These are phyloP conservation scores for Trebouxia sp. DNA, from an alignment of 139 green algal genomes.

Conservation along the genomic window DNA sequence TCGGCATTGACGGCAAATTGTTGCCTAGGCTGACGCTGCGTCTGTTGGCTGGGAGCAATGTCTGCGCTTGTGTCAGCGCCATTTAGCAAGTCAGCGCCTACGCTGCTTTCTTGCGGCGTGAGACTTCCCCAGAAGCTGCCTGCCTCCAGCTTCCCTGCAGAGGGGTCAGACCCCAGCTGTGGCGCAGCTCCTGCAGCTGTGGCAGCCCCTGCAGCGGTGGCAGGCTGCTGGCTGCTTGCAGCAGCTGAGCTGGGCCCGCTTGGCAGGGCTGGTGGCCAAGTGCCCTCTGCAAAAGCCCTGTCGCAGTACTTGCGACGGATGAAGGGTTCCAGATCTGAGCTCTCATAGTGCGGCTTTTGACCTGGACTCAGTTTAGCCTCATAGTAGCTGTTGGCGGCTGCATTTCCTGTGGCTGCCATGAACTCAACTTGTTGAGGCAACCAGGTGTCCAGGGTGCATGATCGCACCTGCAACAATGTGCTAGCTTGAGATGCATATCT, in stretches of 20 bases:
- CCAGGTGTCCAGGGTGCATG: slow-evolving; percentile 62
- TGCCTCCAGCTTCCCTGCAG: slow-evolving; percentile 2
- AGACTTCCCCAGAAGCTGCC: slow-evolving; percentile 23
- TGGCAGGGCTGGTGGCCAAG: slow-evolving; percentile 17
- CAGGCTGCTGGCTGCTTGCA: neutral
- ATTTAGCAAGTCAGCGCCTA: neutral
- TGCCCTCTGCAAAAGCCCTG: slow-evolving; percentile 29
- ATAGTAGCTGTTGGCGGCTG: slow-evolving; percentile 50
- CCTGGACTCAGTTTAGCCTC: slow-evolving; percentile 39
- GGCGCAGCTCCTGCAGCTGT: neutral
- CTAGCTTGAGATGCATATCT: neutral
- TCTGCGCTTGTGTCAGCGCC: neutral
- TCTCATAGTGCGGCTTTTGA: slow-evolving; percentile 22
- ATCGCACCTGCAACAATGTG: slow-evolving; percentile 45
- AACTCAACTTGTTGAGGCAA: slow-evolving; percentile 57
- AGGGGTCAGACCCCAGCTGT: slow-evolving; percentile 9
- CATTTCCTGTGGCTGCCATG: slow-evolving; percentile 75
- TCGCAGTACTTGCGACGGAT: slow-evolving; percentile 50
- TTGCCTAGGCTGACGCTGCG: neutral
- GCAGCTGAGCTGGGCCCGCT: neutral
- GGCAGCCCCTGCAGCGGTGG: neutral
- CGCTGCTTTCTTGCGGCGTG: neutral
- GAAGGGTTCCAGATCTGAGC: slow-evolving; percentile 52
- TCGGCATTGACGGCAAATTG: neutral
- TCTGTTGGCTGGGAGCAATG: neutral